phyloP scores from a whole-genome alignment of 2,329 filamentous ascomycete genomes.

The Arthroderma uncinatum region DNA sequence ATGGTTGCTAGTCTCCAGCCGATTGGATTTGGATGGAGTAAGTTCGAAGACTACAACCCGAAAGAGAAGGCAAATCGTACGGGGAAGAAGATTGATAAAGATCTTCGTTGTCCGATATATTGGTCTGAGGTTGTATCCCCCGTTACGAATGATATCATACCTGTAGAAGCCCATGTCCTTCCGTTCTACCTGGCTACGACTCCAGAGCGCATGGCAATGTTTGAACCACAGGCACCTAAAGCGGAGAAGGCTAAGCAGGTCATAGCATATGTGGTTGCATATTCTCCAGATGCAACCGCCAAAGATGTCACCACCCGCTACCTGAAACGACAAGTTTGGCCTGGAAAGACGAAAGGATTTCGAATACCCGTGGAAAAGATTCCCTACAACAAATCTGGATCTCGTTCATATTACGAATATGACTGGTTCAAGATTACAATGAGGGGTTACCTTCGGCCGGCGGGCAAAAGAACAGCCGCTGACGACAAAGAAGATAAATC shows the following conservation, averaged over 20 bases:
- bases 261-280: constrained; percentile 78
- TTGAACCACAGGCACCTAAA: constrained; percentile 73
- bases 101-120: constrained; percentile 75
- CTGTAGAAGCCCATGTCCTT: constrained; percentile 63
- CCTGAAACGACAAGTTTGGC: constrained; percentile 66
- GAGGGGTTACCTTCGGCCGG: constrained; percentile 54
- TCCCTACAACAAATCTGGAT: constrained; percentile 64
- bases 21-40: constrained; percentile 81
- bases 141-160: constrained; percentile 63
- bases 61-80: constrained; percentile 16
- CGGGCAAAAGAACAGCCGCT: constrained; percentile 49
- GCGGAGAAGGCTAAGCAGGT: constrained; percentile 81
- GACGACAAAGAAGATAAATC: constrained; percentile 71
- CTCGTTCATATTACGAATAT: constrained; percentile 62
- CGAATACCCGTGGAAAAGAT: constrained; percentile 70
- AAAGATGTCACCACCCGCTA: constrained; percentile 95
- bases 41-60: constrained; percentile 62
- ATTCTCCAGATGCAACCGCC: constrained; percentile 71
- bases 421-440: constrained; percentile 85
- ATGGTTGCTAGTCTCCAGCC: constrained; percentile 79
- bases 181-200: constrained; percentile 59
- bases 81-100: constrained; percentile 50
- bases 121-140: constrained; percentile 88
- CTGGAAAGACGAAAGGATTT: constrained; percentile 79
- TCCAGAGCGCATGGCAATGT: constrained; percentile 57